Percentiles rank a stretch among this genome's conserved stretches.
Evolutionary conservation across 2,329 filamentous ascomycete genomes (phyloP).

Genomic region (Aureobasidium sp.): DNA sequence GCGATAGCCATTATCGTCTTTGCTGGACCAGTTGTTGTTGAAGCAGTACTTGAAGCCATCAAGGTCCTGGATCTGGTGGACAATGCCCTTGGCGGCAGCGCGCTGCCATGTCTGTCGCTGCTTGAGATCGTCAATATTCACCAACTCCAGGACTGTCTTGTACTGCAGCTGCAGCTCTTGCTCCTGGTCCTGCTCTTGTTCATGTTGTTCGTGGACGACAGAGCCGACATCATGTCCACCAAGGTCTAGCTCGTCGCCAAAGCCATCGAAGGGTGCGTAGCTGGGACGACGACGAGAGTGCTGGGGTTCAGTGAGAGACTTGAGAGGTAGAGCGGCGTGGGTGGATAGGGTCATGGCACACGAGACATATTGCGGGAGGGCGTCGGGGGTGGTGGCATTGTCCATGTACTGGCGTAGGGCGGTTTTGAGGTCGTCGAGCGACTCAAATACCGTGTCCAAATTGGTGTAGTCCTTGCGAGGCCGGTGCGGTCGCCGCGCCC

Average conservation of each 20-base stretch:
- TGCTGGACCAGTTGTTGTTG: conserved; percentile 41
- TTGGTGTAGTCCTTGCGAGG: conserved; percentile 12
- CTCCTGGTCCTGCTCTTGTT: not conserved
- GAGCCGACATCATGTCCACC: not conserved
- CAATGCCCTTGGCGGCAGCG: conserved; percentile 37
- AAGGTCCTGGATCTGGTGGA: conserved; percentile 34
- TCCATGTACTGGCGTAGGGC: conserved; percentile 14
- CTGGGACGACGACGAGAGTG: not conserved
- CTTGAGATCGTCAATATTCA: conserved; percentile 26
- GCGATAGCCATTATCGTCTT: conserved; percentile 36
- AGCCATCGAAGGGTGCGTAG: conserved; percentile 2
- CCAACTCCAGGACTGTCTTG: conserved; percentile 13
- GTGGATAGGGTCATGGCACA: conserved; percentile 11
- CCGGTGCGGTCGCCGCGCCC: conserved; percentile 2
- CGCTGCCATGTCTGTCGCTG: conserved; percentile 37
- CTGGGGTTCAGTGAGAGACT: not conserved
- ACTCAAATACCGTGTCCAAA: conserved; percentile 11
- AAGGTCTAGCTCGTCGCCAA: not conserved
- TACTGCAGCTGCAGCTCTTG: not conserved
- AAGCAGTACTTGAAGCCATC: conserved; percentile 43
- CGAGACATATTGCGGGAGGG: conserved; percentile 9
- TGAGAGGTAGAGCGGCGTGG: conserved; percentile 5
- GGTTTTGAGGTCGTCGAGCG: conserved; percentile 13
- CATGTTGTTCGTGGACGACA: not conserved
- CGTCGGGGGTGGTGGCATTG: conserved; percentile 6